phyloP scores from a whole-genome alignment of 1,139 yeast species.

The Protomyces inouyei region DNA sequence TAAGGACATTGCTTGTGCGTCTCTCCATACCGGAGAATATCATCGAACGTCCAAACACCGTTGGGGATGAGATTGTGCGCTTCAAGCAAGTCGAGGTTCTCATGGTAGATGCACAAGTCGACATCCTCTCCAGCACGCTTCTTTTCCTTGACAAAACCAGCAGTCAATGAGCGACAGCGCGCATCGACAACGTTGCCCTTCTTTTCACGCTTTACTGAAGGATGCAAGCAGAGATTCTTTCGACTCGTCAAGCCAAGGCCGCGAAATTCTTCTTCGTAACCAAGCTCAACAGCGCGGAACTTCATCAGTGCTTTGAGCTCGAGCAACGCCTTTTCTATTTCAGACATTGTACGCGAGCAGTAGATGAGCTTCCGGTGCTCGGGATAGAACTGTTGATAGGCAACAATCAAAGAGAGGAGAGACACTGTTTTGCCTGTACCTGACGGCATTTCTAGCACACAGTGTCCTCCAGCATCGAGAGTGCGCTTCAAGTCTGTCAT shows the following conservation, averaged over 20 bases:
- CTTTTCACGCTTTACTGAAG: slow-evolving; percentile 76
- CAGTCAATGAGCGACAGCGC: slow-evolving; percentile 88
- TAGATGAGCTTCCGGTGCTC: slow-evolving; percentile 91
- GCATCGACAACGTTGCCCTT: slow-evolving; percentile 96
- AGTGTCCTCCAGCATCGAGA: slow-evolving; percentile 81
- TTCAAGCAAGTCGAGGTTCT: slow-evolving; percentile 74
- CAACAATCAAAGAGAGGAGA: slow-evolving; percentile 79
- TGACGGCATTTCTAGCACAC: slow-evolving; percentile 99
- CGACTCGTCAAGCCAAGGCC: slow-evolving; percentile 93
- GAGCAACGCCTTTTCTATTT: slow-evolving; percentile 94
- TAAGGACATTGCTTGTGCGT: slow-evolving; percentile 84
- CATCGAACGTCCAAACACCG: slow-evolving; percentile 93
- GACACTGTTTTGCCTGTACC: slow-evolving; percentile 98
- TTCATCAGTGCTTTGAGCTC: slow-evolving; percentile 87
- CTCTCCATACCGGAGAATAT: slow-evolving; percentile 69
- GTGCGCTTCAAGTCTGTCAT: slow-evolving; percentile 94
- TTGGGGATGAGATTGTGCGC: slow-evolving; percentile 84
- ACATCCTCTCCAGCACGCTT: slow-evolving; percentile 59
- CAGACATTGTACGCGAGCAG: slow-evolving; percentile 99
- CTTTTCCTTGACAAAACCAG: slow-evolving; percentile 73
- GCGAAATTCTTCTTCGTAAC: slow-evolving; percentile 76
- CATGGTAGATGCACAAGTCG: slow-evolving; percentile 78
- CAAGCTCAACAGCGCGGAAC: slow-evolving; percentile 73
- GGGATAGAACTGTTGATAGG: slow-evolving; percentile 83
- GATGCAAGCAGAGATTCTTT: slow-evolving; percentile 88